Evolutionary conservation across 1,284 basidiomycete species (phyloP), one percentile per base, ranked within the genome.

Genomic region (Leccinum subrobustum): DNA sequence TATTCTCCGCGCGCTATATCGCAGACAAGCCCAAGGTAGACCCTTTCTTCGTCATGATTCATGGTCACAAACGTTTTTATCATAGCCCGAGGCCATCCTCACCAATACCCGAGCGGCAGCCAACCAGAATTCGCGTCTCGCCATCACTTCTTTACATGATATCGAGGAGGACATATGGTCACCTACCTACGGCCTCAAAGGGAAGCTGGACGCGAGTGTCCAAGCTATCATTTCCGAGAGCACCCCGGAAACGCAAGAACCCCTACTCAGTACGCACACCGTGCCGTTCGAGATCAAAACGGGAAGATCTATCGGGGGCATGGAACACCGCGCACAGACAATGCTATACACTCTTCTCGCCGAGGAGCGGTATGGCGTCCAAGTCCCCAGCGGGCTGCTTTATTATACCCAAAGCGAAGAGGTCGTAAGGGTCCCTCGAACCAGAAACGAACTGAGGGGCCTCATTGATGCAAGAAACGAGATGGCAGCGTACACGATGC

Each of bases 81-180:
- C 27, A 33, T 37, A 94, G 90, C 70, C 80, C 0, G 76, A 83
- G n/a, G 92, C 87, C 0, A 70, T 83, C 29, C 77, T 95, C 6
- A 79, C 79, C 1, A 86, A 93, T 68, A 88, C 87, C 1, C 82
- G 89, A 29, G 75, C 84, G 14, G 66, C 68, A 1, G 77, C 80
- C 20, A 73, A 79, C 8, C 79, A 81, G 31, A 75, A 75, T 0
- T 81, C 85, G 0, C 76, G 82, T 4, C 80, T 96, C 0, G 90
- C 92, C 0, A 88, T 98, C 56, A 80, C 83, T 8, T 79, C 86
- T 25, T 74, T 95, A 2, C 83, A 92, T 63, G 95, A 95, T 61
- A 84, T 97, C 47, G 97, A 99, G 78, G 96, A 99, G 73, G 96
- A 98, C 67, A 96, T 99, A 63, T 97, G 94, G 91, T 96, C 93